A percentile compares a stretch with the other conserved stretches of the same genome.
Evolutionary conservation across 306 rosid genomes (phyloP).

Genomic region (Rubus parviflorus): DNA sequence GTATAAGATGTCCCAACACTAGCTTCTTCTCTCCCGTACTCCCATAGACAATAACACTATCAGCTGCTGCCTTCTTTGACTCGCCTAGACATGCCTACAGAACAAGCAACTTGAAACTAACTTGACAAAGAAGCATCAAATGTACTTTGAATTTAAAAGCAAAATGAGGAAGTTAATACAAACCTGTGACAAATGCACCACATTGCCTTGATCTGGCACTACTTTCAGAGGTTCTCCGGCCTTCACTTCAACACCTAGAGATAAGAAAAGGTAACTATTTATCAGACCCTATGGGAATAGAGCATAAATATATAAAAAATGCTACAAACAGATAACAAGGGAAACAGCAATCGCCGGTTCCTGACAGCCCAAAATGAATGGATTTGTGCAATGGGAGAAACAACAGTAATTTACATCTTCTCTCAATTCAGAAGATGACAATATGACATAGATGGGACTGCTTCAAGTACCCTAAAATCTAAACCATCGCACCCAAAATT

Average conservation of each 20-base stretch:
- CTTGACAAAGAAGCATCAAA: not conserved
- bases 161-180: not conserved
- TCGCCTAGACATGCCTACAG: conserved; percentile 80
- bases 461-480: too few species aligned
- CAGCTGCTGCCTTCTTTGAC: conserved; percentile 55
- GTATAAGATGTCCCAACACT: conserved; percentile 67
- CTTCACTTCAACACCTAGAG: conserved; percentile 83
- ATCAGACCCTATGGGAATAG: not conserved
- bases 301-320: not conserved
- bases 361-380: too few species aligned
- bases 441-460: too few species aligned
- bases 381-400: too few species aligned
- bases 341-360: too few species aligned
- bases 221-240: conserved; percentile 63
- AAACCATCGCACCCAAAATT: too few species aligned
- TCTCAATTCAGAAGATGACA: too few species aligned
- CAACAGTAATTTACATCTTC: too few species aligned
- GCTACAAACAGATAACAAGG: not conserved
- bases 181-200: conserved; percentile 89
- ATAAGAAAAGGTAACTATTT: not conserved
- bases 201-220: conserved; percentile 30
- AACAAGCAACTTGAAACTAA: not conserved
- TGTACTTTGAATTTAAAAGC: not conserved
- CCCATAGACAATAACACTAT: conserved; percentile 41
- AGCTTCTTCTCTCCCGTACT: conserved; percentile 59